Percentiles rank a stretch among this genome's conserved stretches.
Conservation (phyloP, 2,329 filamentous ascomycete genomes). For the Periglandula ipomoeae region DNA sequence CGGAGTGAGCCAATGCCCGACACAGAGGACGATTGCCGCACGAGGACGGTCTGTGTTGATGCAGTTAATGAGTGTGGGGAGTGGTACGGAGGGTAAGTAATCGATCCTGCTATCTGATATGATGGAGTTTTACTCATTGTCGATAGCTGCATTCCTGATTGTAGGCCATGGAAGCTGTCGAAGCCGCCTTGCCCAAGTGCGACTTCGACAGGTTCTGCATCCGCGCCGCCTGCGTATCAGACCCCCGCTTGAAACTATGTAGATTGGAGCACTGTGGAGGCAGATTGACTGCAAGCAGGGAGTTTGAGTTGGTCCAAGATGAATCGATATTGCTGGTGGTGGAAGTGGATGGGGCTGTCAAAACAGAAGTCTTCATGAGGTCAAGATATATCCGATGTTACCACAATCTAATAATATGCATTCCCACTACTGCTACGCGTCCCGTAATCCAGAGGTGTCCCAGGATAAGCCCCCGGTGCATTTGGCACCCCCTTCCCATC, state of each 20-base stretch:
- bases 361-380: neutral
- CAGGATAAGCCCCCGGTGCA: conserved; percentile 41
- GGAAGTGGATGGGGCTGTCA: neutral
- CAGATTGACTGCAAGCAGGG: too few species aligned
- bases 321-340: neutral
- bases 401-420: conserved; percentile 25
- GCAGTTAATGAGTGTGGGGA: conserved; percentile 17
- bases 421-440: conserved; percentile 22
- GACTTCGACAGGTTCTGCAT: neutral
- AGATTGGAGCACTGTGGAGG: neutral
- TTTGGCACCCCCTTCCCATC: conserved; percentile 24
- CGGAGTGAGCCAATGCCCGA: neutral
- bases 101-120: neutral
- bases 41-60: conserved; percentile 17
- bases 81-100: conserved; percentile 15
- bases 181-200: conserved; percentile 12
- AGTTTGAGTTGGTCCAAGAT: too few species aligned
- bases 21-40: conserved; percentile 14
- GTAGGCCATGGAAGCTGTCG: conserved; percentile 11
- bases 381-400: neutral
- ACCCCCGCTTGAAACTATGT: too few species aligned
- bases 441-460: conserved; percentile 31
- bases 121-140: neutral
- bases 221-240: too few species aligned
- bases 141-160: conserved; percentile 16